These are phyloP conservation scores for Castanea crenata DNA, from an alignment of 306 rosid species.

Conservation along the genomic window DNA sequence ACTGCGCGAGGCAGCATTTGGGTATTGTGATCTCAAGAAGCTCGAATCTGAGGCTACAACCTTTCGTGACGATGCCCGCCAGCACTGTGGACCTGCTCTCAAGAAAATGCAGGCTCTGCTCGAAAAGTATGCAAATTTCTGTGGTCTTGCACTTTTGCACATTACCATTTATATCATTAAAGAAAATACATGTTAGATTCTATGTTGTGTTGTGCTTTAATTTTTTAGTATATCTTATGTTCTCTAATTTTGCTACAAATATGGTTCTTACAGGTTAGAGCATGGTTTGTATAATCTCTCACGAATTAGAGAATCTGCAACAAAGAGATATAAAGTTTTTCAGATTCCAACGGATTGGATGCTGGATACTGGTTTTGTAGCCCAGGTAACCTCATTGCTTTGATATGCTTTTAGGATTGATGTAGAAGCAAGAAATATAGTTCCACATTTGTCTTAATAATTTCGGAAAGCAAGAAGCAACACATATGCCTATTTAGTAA, in stretches of 20 bases:
- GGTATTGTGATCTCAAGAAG: conserved; percentile 88
- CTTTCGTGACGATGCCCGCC: conserved; percentile 77
- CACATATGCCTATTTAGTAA: too few relatives aligned
- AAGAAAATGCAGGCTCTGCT: conserved; percentile 92
- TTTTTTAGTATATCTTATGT: not conserved
- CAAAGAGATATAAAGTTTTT: conserved; percentile 71
- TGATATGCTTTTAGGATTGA: not conserved
- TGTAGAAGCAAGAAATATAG: not conserved
- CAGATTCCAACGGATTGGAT: conserved; percentile 94
- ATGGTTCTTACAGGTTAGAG: conserved; percentile 66
- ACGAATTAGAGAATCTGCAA: conserved; percentile 82
- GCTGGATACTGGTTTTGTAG: conserved; percentile 75
- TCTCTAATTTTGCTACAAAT: not conserved
- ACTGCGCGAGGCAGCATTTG: conserved; percentile 95
- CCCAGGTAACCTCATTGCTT: conserved; percentile 62
- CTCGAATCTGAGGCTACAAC: conserved; percentile 76
- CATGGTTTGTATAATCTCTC: conserved; percentile 86
- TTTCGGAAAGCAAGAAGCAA: too few relatives aligned
- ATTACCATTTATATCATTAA: not conserved
- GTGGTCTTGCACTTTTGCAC: not conserved
- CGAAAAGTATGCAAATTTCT: conserved; percentile 58
- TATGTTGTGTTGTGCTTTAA: not conserved
- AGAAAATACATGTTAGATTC: not conserved
- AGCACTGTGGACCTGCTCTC: conserved; percentile 76
- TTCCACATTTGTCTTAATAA: too few relatives aligned